Evolutionary conservation across 495 filamentous ascomycete genomes (phyloP).

Genomic region (Neurospora discreta): DNA sequence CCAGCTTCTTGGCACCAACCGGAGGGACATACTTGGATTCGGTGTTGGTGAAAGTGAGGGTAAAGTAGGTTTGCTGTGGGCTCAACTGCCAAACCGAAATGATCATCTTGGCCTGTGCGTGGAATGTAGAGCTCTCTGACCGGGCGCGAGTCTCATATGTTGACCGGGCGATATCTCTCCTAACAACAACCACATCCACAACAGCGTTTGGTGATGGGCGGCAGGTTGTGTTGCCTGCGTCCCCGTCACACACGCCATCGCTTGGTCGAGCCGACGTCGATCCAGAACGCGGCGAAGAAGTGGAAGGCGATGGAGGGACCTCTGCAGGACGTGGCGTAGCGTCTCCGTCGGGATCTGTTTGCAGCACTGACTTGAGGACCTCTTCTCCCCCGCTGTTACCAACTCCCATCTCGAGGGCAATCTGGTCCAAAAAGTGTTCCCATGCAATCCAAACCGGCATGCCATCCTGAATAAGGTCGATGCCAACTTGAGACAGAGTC

Average conservation of each 20-base stretch:
- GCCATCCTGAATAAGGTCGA: constrained; percentile 51
- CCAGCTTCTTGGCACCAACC: constrained; percentile 9
- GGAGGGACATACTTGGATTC: constrained; percentile 19
- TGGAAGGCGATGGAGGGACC: not conserved
- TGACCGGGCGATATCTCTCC: constrained; percentile 17
- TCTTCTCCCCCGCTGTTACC: constrained; percentile 7
- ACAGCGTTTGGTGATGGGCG: constrained; percentile 35
- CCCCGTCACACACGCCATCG: constrained; percentile 5
- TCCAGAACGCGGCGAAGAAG: not conserved
- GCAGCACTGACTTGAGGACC: not conserved
- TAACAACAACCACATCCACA: constrained; percentile 46
- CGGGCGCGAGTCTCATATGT: constrained; percentile 12
- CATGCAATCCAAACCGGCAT: constrained; percentile 41
- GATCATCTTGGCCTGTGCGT: constrained; percentile 52
- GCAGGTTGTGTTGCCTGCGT: constrained; percentile 5
- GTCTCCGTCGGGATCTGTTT: constrained; percentile 5
- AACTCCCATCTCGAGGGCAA: constrained; percentile 35
- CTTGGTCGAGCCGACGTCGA: not conserved
- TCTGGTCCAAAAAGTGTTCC: constrained; percentile 42
- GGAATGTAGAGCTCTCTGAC: constrained; percentile 24
- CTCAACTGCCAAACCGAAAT: constrained; percentile 53
- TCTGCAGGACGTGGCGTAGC: constrained; percentile 3
- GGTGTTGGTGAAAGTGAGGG: constrained; percentile 51
- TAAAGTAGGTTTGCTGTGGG: constrained; percentile 46
- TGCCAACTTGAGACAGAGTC: constrained; percentile 46